phyloP scores from a whole-genome alignment of 768 basidiomycete genomes.

The Mycena alexandri region DNA sequence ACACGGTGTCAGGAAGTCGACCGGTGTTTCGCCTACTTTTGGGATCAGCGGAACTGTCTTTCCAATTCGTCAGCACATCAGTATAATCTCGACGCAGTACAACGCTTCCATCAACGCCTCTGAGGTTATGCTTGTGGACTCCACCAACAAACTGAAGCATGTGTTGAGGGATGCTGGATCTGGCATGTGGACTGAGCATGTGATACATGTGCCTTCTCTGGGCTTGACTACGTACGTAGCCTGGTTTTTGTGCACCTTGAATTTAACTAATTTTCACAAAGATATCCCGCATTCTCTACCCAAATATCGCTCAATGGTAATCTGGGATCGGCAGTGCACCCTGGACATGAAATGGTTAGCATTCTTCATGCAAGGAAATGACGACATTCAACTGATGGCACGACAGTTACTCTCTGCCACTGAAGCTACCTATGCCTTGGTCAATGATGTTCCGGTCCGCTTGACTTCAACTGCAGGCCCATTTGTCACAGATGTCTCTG shows the following conservation, averaged over 20 bases:
- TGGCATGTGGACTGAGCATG: conserved; percentile 4
- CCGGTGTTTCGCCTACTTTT: conserved; percentile 5
- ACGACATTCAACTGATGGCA: background rate
- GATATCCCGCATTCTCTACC: background rate
- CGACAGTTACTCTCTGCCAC: conserved; percentile 2
- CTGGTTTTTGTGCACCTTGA: background rate
- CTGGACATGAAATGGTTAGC: conserved; percentile 9
- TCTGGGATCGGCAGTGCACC: conserved; percentile 1
- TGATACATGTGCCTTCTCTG: conserved; percentile 8
- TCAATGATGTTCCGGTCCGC: conserved; percentile 3
- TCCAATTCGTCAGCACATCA: conserved; percentile 8
- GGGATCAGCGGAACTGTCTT: background rate
- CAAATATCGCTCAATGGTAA: conserved; percentile 1
- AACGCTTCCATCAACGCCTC: conserved; percentile 1
- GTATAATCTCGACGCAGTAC: conserved; percentile 3
- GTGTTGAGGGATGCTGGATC: conserved; percentile 4
- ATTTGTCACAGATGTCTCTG: background rate
- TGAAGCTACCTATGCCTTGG: conserved; percentile 4
- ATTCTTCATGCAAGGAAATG: background rate
- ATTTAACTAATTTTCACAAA: background rate
- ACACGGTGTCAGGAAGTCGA: conserved; percentile 2
- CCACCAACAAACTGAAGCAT: background rate
- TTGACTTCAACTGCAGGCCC: background rate
- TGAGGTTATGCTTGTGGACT: conserved; percentile 10
- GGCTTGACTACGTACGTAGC: background rate